Evolutionary conservation across 2,329 filamentous ascomycete genomes (phyloP), one percentile per base, ranked within the genome.

Genomic region (Scedosporium minutisporum): DNA sequence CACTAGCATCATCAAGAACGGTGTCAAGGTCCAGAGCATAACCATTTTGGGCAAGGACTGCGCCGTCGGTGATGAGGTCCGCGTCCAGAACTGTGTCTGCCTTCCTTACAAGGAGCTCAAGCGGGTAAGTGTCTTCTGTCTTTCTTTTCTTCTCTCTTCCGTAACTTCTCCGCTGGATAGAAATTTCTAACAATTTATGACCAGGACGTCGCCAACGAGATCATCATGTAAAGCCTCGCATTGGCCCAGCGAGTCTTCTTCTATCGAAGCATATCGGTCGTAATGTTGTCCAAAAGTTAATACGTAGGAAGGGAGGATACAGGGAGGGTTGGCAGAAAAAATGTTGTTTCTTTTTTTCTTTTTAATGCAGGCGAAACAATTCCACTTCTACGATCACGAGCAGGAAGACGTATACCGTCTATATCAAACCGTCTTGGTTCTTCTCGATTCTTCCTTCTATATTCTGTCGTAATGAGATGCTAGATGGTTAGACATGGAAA

Each of bases 21-120:
- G 95, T 60, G 87, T 97, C 76, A 97, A 97, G 82, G 95, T 99
- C 60, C 95, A 97, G 82, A 96, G 91, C 75, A 95, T 97, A 72
- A 97, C 93, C 57, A 99, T 97, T 68, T 77, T 99, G 66, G 93
- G 93, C 73, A 97, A 97, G 82, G 95, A 99, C 76, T 97, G 93
- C 71, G 86, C 82, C 63, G 95, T 97, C 33, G 92, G 89, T 3
- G 95, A 99, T 70, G 95, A 97, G 77, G 88, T 97, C 10, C 86
- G 92, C 66, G 92, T 99, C 69, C 93, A 97, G 80, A 97, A 99
- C 79, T 99, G 95, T 74, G 87, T 99, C 64, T 97, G 95, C 78
- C 77, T 99, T 79, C 95, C 95, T 9, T 96, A 93, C 77, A 99
- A 99, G 84, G 95, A 97, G 79, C 78, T 99, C 74, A 97, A 97